Evolutionary conservation across 164 flowering plant species (phyloP), one percentile per base, ranked within the genome.

Genomic region (Tinospora cordifolia): DNA sequence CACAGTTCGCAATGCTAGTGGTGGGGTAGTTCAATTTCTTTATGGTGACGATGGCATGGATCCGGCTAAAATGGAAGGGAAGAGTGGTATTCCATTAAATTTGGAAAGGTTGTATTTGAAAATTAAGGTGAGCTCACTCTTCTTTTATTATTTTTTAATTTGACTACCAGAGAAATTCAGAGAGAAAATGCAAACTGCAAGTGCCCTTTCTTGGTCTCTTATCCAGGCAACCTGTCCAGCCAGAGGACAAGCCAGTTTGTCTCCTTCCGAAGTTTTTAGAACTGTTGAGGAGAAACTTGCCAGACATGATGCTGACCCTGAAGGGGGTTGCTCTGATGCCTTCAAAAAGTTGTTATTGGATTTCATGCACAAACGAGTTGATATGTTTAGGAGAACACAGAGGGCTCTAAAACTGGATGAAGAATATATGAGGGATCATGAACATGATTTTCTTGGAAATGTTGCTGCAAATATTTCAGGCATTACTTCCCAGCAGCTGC

Each of bases 1-100:
- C 69, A 86, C 98, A 10, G 99, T 95, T 34, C 86, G 97, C 41
- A 84, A 82, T 83, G 87, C 98, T 34, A 84, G 87, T 83, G 87
- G 90, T 67, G 78, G 81, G 58, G 84, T 95, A 15, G 81, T 95
- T 75, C 98, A 95, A 73, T 90, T 95, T 78, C 63, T 78, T 71
- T 95, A 95, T 83, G 99, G 99, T n/a, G 96, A 86, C 81, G 99
- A 95, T 84, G 91, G 94, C 67, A 87, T 91, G 99, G 98, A 95
- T 84, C 98, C 99, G 19, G 85, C 90, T 69, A 76, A 75, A 54
- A 95, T 95, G 98, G 98, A 95, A 85, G 97, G 87, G 65, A 82
- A 86, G 72, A 70, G 63, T 30, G 96, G 98, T 34, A 65, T 62
- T 51, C 96, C 99, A 9, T 77, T 95, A 59, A 88, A 95, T 79